Evolutionary conservation across 1,139 yeast genomes (phyloP), one percentile per base, ranked within the genome.

Genomic region (Saccharomyces hybrid): DNA sequence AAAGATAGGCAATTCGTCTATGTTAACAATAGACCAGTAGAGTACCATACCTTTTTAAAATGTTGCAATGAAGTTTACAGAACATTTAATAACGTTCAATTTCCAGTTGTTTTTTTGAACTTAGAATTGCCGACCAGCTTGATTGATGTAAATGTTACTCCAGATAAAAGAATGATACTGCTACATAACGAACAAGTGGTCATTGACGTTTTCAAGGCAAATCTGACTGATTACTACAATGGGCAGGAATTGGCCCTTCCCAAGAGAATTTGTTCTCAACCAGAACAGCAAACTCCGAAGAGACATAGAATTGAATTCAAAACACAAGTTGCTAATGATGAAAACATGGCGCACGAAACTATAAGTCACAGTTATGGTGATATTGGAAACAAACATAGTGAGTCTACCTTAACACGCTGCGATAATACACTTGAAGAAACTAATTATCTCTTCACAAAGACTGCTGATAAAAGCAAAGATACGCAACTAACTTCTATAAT

Each of bases 61-160:
- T 72, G 84, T 16, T 71, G 89, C 25, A 88, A 85, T 61, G 96
- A 90, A 53, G 78, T 81, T 1, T 93, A 88, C 70, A 82, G 80
- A 58, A 75, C 76, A 42, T 88, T 79, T 68, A 91, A 89, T 62
- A 79, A 82, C 60, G 75, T 83, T 4, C 96, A 90, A 64, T 77
- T 67, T 53, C 99, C 99, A 0, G 80, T 82, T 14, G 75, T 87
- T 52, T 73, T 90, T 1, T 64, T 88, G 2, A 77, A 95, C 66
- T 61, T 93, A 34, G 64, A 66, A 8, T 68, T 89, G 11, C 76
- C 78, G 48, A 76, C 85, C 0, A 64, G 68, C 25, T 72, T 75
- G 26, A 69, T 88, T 41, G 99, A 93, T 71, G 77, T 93, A 20
- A 93, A 93, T 69, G 85, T 95, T 1, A 84, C 96, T 0, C 99